Evolutionary conservation across 1,284 basidiomycete species (phyloP), one percentile per base, ranked within the genome.

Genomic region (Cronartium ribicola): DNA sequence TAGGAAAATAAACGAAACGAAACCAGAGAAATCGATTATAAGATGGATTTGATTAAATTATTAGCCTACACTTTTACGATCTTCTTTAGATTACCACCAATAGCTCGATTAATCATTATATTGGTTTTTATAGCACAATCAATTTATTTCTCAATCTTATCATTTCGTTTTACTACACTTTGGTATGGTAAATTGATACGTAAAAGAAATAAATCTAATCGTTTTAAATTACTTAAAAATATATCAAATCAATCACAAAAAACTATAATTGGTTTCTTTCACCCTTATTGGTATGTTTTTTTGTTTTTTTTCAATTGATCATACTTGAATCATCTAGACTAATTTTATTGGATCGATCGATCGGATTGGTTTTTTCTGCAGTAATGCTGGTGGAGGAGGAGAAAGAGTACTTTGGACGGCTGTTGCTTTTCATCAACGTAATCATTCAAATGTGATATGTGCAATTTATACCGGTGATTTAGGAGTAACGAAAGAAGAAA

Each of bases 361-460:
- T n/a, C 36, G 5, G 37, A 44, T 37, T 67, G 22, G 41, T 66
- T 40, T 6, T 57, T 51, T 46, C 20, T 2, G 37, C 78, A 96
- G 94, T 81, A 96, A 98, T 84, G 94, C 94, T 29, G 95, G 95
- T 0, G 95, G 95, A 11, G 96, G 96, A 13, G 96, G 96, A 0
- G 95, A 98, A 82, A 87, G 94, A 0, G 95, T 99, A 0, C 83
- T 99, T 0, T 99, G 94, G 93, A 89, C 91, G 0, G 94, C 94
- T 0, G 86, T 98, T 22, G 85, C 88, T 0, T 85, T 87, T 77
- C 84, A 93, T 41, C 94, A 97, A 79, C 84, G 85, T 13, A 84
- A 85, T n/a, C 85, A 92, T 73, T 86, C 87, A 0, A 83, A 90
- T 69, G 81, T 89, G 8, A 81, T 96, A n/a, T 88, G 85, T 64